These are phyloP conservation scores for Calocybe gangraenosa DNA, from an alignment of 768 basidiomycete species.

Conservation along the genomic window DNA sequence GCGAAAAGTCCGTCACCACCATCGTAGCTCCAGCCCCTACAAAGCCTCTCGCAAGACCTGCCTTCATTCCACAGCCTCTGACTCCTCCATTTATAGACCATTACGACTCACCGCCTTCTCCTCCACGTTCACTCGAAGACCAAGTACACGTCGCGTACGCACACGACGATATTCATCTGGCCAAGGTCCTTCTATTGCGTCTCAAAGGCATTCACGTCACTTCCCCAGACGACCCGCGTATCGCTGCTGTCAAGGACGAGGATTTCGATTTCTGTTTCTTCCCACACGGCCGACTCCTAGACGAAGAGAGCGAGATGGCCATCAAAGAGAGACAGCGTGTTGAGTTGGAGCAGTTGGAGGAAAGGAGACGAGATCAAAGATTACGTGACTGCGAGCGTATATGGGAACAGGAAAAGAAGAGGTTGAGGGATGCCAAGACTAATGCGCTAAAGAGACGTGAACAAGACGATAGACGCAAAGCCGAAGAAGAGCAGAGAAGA, in stretches of 20 bases:
- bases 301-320: slow-evolving; percentile 38
- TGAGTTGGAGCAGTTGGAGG: slow-evolving; percentile 29
- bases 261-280: slow-evolving; percentile 47
- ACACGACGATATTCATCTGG: slow-evolving; percentile 61
- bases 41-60: not conserved
- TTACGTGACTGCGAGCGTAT: slow-evolving; percentile 41
- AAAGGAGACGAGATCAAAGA: slow-evolving; percentile 34
- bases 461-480: slow-evolving; percentile 21
- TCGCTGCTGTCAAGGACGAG: slow-evolving; percentile 53
- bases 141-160: slow-evolving; percentile 67
- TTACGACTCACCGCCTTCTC: slow-evolving; percentile 41
- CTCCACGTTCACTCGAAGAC: slow-evolving; percentile 51
- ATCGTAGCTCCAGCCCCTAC: not conserved
- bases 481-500: slow-evolving; percentile 19
- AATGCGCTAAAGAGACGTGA: slow-evolving; percentile 30
- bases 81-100: slow-evolving; percentile 28
- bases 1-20: slow-evolving; percentile 1
- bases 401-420: slow-evolving; percentile 45
- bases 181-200: slow-evolving; percentile 58
- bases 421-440: slow-evolving; percentile 35
- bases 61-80: slow-evolving; percentile 8
- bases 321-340: slow-evolving; percentile 23
- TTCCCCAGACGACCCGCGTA: slow-evolving; percentile 57
- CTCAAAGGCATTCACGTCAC: slow-evolving; percentile 61
- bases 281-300: slow-evolving; percentile 36